phyloP scores from a whole-genome alignment of 495 filamentous ascomycete species.

The Penicillium pancosmium region DNA sequence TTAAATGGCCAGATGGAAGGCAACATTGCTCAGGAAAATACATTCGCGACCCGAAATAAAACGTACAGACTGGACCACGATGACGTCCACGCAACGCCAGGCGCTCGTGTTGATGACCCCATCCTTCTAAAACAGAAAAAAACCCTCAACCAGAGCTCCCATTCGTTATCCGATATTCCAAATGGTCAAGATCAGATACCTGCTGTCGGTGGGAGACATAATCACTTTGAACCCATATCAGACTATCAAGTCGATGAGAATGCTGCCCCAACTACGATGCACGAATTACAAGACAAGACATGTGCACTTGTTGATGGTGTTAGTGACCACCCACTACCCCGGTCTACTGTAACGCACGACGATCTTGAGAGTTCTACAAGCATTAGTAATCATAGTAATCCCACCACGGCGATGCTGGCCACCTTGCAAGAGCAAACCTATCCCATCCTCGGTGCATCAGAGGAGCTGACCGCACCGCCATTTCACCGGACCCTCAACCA shows the following conservation, averaged over 20 bases:
- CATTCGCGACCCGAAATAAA: conserved; percentile 1
- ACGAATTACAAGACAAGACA: conserved; percentile 3
- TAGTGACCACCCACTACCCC: conserved; percentile 7
- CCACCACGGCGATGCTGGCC: conserved; percentile 4
- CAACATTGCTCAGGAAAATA: conserved; percentile 5
- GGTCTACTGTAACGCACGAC: background rate
- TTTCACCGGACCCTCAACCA: too few relatives aligned
- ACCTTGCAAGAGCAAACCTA: background rate
- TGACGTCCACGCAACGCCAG: background rate
- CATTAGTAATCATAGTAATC: conserved; percentile 2
- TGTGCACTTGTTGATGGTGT: background rate
- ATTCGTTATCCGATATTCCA: too few relatives aligned
- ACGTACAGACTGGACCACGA: background rate
- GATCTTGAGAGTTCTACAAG: background rate
- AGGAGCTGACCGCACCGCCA: too few relatives aligned
- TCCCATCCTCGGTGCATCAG: too few relatives aligned
- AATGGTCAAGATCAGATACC: background rate
- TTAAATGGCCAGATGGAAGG: background rate
- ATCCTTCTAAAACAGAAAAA: too few relatives aligned
- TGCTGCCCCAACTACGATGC: conserved; percentile 5
- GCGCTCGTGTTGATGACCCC: too few relatives aligned
- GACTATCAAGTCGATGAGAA: conserved; percentile 1
- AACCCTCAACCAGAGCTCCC: too few relatives aligned
- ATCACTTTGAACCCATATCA: conserved; percentile 9
- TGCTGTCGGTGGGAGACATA: conserved; percentile 1